phyloP scores from a whole-genome alignment of 1,139 yeast genomes.

The Yamadazyma oceani region DNA sequence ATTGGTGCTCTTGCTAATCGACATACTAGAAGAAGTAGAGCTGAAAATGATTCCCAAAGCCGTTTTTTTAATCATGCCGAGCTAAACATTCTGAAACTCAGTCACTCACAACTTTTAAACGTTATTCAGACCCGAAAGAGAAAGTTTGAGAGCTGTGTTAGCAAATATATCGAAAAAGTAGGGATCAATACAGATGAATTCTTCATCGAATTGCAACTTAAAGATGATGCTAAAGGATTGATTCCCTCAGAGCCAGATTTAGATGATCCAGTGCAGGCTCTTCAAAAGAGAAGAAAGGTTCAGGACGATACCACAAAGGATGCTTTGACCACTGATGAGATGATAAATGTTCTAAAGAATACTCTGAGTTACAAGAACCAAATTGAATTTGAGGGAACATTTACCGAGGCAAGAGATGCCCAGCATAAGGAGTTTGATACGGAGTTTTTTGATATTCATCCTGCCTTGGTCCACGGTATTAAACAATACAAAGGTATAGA shows the following conservation, averaged over 20 bases:
- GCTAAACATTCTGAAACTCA: slow-evolving; percentile 14
- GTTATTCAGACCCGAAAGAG: slow-evolving; percentile 60
- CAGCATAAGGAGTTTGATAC: slow-evolving; percentile 21
- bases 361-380: slow-evolving; percentile 59
- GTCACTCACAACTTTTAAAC: slow-evolving; percentile 45
- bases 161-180: slow-evolving; percentile 30
- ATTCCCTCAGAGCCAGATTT: slow-evolving; percentile 48
- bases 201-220: slow-evolving; percentile 24
- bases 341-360: slow-evolving; percentile 48
- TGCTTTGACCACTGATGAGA: slow-evolving; percentile 27
- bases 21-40: slow-evolving; percentile 18
- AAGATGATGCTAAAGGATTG: slow-evolving; percentile 25
- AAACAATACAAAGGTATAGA: slow-evolving; percentile 48
- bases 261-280: slow-evolving; percentile 31
- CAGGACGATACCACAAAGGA: slow-evolving; percentile 2
- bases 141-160: slow-evolving; percentile 49
- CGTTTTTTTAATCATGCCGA: slow-evolving; percentile 15
- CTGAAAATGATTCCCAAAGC: slow-evolving; percentile 9
- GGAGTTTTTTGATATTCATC: slow-evolving; percentile 46
- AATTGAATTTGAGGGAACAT: slow-evolving; percentile 36
- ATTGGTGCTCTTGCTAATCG: slow-evolving; percentile 32
- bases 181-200: slow-evolving; percentile 9
- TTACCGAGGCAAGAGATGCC: slow-evolving; percentile 26
- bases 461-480: slow-evolving; percentile 43
- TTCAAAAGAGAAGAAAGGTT: slow-evolving; percentile 13